Conservation (phyloP, 257 asterid species). For the Nicotiana tabacum region DNA sequence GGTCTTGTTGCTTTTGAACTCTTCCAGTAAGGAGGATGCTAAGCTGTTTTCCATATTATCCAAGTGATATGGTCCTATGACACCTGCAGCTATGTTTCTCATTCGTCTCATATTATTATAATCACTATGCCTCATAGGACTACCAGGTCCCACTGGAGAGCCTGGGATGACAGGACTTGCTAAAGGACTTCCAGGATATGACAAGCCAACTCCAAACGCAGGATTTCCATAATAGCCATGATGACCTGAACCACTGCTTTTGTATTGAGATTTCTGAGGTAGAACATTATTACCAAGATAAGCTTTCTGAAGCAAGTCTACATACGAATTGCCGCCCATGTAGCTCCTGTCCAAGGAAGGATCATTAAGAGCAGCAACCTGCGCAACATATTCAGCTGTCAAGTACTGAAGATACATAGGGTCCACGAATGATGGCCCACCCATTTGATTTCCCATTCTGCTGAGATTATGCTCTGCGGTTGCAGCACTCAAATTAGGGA, state of each 20-base stretch:
- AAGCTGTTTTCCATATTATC: constrained; percentile 64
- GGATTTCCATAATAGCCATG: constrained; percentile 77
- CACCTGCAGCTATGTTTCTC: constrained; percentile 66
- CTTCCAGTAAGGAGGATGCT: constrained; percentile 75
- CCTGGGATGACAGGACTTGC: constrained; percentile 53
- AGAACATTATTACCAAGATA: constrained; percentile 54
- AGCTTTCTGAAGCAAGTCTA: constrained; percentile 84
- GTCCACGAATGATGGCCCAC: constrained; percentile 59
- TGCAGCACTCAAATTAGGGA: constrained; percentile 59
- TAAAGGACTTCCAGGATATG: constrained; percentile 85
- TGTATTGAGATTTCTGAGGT: constrained; percentile 73
- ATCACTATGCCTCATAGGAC: constrained; percentile 82
- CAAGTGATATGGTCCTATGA: constrained; percentile 78
- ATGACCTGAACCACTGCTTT: constrained; percentile 48
- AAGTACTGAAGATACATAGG: constrained; percentile 77
- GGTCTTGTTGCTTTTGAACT: constrained; percentile 89
- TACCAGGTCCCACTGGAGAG: constrained; percentile 69
- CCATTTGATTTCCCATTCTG: constrained; percentile 65
- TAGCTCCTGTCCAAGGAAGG: constrained; percentile 62
- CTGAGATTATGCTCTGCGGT: constrained; percentile 44
- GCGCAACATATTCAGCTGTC: constrained; percentile 69
- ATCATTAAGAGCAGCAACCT: constrained; percentile 61
- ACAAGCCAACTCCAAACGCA: constrained; percentile 55
- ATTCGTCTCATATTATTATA: constrained; percentile 58
- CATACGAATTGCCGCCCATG: constrained; percentile 59